Evolutionary conservation across 2,329 filamentous ascomycete genomes (phyloP).

Genomic region (Penicillium sp.): DNA sequence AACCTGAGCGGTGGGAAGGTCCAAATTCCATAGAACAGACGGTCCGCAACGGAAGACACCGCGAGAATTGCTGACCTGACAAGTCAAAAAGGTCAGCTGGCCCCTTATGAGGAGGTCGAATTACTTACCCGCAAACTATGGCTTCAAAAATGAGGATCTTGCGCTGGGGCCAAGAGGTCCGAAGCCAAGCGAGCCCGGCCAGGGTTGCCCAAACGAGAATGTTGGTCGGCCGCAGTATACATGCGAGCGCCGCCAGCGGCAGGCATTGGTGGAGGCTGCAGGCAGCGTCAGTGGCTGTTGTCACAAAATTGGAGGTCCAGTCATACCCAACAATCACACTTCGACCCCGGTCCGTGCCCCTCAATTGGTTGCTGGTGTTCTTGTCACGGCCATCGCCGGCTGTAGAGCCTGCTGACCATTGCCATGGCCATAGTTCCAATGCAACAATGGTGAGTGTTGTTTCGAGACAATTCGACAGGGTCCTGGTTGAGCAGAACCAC

Average conservation of each 20-base stretch:
- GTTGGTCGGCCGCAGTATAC: slow-evolving; percentile 86
- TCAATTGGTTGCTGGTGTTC: slow-evolving; percentile 6
- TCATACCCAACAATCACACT: slow-evolving; percentile 27
- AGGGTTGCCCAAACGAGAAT: slow-evolving; percentile 76
- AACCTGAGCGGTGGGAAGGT: slow-evolving; percentile 85
- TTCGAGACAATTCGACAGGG: slow-evolving; percentile 91
- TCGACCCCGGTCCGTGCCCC: slow-evolving; percentile 9
- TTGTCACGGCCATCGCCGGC: slow-evolving; percentile 30
- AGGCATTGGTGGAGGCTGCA: slow-evolving; percentile 62
- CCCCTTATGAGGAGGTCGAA: background rate
- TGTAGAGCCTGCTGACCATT: slow-evolving; percentile 52
- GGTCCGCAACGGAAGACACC: slow-evolving; percentile 66
- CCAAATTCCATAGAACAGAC: slow-evolving; percentile 78
- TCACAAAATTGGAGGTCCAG: slow-evolving; percentile 1
- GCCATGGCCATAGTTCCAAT: slow-evolving; percentile 84
- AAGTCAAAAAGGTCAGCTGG: slow-evolving; percentile 10
- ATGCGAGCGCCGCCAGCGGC: slow-evolving; percentile 73
- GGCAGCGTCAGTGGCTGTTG: slow-evolving; percentile 8
- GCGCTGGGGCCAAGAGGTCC: slow-evolving; percentile 43
- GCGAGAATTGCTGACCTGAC: slow-evolving; percentile 57
- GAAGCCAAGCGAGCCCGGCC: slow-evolving; percentile 52
- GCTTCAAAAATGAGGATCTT: slow-evolving; percentile 61
- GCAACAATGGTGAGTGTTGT: slow-evolving; percentile 80
- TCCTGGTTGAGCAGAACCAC: slow-evolving; percentile 91
- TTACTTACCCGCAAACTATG: slow-evolving; percentile 54